A percentile compares a stretch with the other conserved stretches of the same genome.
These are phyloP conservation scores for Blastobotrys capitulatus DNA, from an alignment of 1,139 yeast genomes.

Conservation along the genomic window DNA sequence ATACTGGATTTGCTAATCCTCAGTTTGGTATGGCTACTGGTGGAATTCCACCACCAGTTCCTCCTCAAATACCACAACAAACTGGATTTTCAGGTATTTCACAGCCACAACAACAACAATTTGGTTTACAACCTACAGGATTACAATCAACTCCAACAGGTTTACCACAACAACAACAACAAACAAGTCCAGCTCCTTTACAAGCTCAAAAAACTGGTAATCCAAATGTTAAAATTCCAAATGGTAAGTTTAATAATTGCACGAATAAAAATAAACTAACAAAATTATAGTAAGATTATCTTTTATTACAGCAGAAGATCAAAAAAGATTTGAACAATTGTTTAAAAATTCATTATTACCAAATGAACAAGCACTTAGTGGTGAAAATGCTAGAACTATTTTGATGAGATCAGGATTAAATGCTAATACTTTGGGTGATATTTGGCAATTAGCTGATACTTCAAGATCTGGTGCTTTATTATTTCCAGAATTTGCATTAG, in stretches of 20 bases:
- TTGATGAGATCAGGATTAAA: slow-evolving; percentile 73
- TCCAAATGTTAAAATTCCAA: slow-evolving; percentile 22
- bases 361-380: slow-evolving; percentile 71
- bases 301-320: slow-evolving; percentile 80
- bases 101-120: slow-evolving; percentile 22
- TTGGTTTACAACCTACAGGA: slow-evolving; percentile 10
- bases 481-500: slow-evolving; percentile 93
- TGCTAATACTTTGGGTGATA: slow-evolving; percentile 73
- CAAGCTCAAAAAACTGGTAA: slow-evolving; percentile 8
- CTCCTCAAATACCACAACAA: slow-evolving; percentile 2
- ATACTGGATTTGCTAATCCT: slow-evolving; percentile 5
- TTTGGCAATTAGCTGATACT: slow-evolving; percentile 89
- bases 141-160: slow-evolving; percentile 1
- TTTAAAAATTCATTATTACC: slow-evolving; percentile 73
- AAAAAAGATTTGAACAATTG: slow-evolving; percentile 74
- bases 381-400: slow-evolving; percentile 73
- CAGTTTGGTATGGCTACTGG: slow-evolving; percentile 4
- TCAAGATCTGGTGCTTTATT: slow-evolving; percentile 77
- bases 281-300: slow-evolving; percentile 55
- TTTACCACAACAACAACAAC: neutral
- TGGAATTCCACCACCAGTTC: slow-evolving; percentile 10
- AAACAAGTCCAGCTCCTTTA: neutral
- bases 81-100: slow-evolving; percentile 23
- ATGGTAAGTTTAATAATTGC: slow-evolving; percentile 29
- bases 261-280: neutral